These are phyloP conservation scores for Cryphonectria naterciae DNA, from an alignment of 2,329 filamentous ascomycete species.

Conservation along the genomic window DNA sequence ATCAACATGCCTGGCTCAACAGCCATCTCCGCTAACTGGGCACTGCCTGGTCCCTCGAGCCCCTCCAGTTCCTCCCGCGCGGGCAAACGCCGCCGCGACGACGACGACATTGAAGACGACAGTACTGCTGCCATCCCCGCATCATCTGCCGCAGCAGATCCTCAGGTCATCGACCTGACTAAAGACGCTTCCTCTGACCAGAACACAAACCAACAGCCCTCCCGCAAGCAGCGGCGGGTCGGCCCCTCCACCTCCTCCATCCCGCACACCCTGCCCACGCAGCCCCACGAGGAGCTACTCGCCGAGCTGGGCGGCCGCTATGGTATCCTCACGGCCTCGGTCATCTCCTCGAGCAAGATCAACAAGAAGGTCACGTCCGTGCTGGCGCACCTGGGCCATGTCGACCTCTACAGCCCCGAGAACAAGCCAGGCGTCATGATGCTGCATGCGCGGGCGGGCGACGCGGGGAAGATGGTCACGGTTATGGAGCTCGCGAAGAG, in stretches of 20 bases:
- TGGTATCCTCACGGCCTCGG: conserved; percentile 55
- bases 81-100: conserved; percentile 20
- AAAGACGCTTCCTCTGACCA: conserved; percentile 16
- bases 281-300: conserved; percentile 48
- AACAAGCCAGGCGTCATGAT: conserved; percentile 46
- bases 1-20: conserved; percentile 8
- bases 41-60: not conserved
- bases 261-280: conserved; percentile 35
- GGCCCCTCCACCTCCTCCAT: conserved; percentile 28
- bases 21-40: conserved; percentile 2
- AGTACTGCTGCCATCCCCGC: conserved; percentile 1
- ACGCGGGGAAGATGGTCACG: conserved; percentile 68
- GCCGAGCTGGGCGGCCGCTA: conserved; percentile 50
- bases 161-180: conserved; percentile 2
- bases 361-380: conserved; percentile 54
- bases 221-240: conserved; percentile 33
- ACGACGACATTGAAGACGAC: conserved; percentile 10
- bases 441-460: conserved; percentile 53
- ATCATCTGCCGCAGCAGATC: conserved; percentile 5
- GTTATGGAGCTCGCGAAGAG: conserved; percentile 69
- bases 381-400: conserved; percentile 48
- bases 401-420: conserved; percentile 33
- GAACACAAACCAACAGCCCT: not conserved
- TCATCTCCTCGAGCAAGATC: conserved; percentile 65
- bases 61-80: conserved; percentile 10